These are phyloP conservation scores for Croton laevigatus DNA, from an alignment of 441 rosid species.

Conservation along the genomic window DNA sequence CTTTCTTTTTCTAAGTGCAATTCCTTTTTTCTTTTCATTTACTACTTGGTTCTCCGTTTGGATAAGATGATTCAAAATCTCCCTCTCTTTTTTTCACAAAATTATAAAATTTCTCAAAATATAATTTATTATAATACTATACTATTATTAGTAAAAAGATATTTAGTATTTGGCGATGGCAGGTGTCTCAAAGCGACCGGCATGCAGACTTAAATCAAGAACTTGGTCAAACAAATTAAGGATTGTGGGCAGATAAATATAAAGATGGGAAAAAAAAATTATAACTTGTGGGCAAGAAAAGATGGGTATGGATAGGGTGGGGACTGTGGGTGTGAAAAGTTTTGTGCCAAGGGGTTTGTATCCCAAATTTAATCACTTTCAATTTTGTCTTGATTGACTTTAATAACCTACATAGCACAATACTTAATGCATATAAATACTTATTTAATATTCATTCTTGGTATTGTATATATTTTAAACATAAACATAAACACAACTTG, in stretches of 20 bases:
- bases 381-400: constrained; percentile 6
- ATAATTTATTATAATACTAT: too few species aligned
- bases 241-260: background rate
- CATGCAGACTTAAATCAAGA: background rate
- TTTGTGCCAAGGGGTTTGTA: constrained; percentile 30
- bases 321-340: constrained; percentile 1
- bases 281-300: background rate
- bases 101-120: too few species aligned
- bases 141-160: too few species aligned
- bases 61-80: too few species aligned
- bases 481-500: too few species aligned
- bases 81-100: too few species aligned
- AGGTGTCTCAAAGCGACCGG: constrained; percentile 7
- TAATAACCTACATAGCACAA: background rate
- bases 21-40: too few species aligned
- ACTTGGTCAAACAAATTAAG: background rate
- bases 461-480: too few species aligned
- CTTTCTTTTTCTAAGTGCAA: background rate
- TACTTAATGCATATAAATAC: too few species aligned
- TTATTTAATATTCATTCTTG: too few species aligned
- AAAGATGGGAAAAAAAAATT: too few species aligned
- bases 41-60: too few species aligned
- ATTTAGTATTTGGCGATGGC: background rate
- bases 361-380: constrained; percentile 4
- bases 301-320: background rate